Evolutionary conservation across 2,329 filamentous ascomycete genomes (phyloP).

Genomic region (Botrytis hyacinthi): DNA sequence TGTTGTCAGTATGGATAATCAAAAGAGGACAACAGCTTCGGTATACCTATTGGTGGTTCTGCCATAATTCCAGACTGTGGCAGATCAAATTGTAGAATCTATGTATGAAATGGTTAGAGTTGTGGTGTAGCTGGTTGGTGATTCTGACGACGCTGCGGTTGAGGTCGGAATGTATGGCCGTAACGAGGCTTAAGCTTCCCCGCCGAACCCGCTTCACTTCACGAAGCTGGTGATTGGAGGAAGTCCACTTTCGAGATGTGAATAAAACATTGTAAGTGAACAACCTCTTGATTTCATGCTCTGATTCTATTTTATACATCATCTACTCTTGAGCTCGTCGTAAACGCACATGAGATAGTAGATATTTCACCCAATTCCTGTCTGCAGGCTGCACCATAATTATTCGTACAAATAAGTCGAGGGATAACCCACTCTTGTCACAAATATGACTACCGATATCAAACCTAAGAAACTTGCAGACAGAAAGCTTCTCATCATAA

Average conservation of each 20-base stretch:
- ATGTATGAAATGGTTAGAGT: conserved; percentile 19
- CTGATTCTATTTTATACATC: too few relatives aligned
- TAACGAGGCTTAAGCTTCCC: conserved; percentile 18
- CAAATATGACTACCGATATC: conserved; percentile 2
- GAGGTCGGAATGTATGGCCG: conserved; percentile 21
- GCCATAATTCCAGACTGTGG: conserved; percentile 36
- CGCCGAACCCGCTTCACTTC: conserved; percentile 13
- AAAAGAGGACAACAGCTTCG: neutral
- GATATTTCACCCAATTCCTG: neutral
- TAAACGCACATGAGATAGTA: neutral
- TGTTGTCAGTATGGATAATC: conserved; percentile 27
- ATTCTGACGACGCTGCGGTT: conserved; percentile 31
- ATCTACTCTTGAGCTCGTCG: neutral
- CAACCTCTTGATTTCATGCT: neutral
- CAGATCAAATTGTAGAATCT: conserved; percentile 24
- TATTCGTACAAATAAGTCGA: neutral
- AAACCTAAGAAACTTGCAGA: conserved; percentile 21
- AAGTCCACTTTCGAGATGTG: neutral
- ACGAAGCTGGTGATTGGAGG: conserved; percentile 6
- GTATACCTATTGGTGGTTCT: conserved; percentile 40
- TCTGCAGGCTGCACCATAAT: neutral
- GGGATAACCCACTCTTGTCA: neutral
- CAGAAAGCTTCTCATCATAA: conserved; percentile 65
- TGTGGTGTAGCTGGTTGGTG: conserved; percentile 17
- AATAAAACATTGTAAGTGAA: neutral